phyloP scores from a whole-genome alignment of 2,329 filamentous ascomycete genomes.

The Exophiala oligosperma region DNA sequence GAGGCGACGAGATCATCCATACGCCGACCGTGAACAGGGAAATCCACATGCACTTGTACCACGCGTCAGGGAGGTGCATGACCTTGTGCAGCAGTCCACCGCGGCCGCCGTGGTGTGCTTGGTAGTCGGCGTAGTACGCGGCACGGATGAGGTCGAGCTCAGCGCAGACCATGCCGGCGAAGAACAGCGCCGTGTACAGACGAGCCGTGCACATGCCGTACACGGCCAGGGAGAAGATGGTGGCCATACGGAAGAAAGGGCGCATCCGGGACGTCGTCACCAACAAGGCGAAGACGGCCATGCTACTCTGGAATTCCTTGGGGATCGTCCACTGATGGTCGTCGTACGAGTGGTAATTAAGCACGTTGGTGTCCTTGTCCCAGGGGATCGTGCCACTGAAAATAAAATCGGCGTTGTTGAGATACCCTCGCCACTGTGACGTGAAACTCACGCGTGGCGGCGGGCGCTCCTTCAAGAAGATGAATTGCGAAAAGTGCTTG shows the following conservation, averaged over 20 bases:
- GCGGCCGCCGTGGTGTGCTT: neutral
- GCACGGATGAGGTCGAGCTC: conserved; percentile 18
- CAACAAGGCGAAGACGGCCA: conserved; percentile 21
- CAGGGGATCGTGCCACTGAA: conserved; percentile 15
- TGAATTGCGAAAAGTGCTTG: neutral
- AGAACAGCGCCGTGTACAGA: conserved; percentile 16
- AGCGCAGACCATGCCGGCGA: conserved; percentile 16
- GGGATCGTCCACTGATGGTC: conserved; percentile 50
- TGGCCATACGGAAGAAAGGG: neutral
- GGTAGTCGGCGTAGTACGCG: conserved; percentile 8
- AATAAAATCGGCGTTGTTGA: conserved; percentile 38
- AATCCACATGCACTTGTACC: conserved; percentile 10
- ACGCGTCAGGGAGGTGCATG: conserved; percentile 5
- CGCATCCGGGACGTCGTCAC: conserved; percentile 14
- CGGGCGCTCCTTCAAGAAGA: conserved; percentile 12
- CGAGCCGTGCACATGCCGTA: neutral
- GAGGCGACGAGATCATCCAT: conserved; percentile 14
- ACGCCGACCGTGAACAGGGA: conserved; percentile 3
- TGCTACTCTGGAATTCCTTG: conserved; percentile 46
- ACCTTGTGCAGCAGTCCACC: neutral
- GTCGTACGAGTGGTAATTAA: conserved; percentile 26
- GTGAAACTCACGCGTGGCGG: conserved; percentile 43
- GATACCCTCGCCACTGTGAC: conserved; percentile 28
- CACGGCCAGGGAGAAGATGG: conserved; percentile 1
- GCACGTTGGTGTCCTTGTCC: conserved; percentile 11